Conservation (phyloP, 1,284 basidiomycete genomes). For the Moniliella sp. region DNA sequence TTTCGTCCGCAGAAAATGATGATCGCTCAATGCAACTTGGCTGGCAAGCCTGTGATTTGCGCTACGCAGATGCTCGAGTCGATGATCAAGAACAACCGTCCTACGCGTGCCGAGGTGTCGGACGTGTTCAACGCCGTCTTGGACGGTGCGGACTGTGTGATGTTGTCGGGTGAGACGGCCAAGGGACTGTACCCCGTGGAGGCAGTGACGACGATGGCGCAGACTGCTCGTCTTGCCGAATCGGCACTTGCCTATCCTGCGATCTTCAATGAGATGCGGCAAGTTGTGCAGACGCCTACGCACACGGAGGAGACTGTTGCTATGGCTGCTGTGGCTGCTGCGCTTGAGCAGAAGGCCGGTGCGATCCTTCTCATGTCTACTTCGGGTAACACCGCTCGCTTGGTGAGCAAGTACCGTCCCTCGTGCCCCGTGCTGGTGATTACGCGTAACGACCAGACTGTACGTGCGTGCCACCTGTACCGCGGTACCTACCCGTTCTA, state of each 20-base stretch:
- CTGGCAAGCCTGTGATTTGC: slow-evolving; percentile 69
- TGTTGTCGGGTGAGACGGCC: slow-evolving; percentile 33
- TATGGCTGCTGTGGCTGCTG: slow-evolving; percentile 28
- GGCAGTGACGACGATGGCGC: slow-evolving; percentile 37
- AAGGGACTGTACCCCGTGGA: slow-evolving; percentile 32
- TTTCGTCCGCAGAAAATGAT: slow-evolving; percentile 35
- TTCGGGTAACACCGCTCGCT: slow-evolving; percentile 69
- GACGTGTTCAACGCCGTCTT: slow-evolving; percentile 34
- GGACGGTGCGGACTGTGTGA: slow-evolving; percentile 33
- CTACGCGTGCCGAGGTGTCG: slow-evolving; percentile 32
- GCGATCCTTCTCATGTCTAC: slow-evolving; percentile 82
- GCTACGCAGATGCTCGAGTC: slow-evolving; percentile 99
- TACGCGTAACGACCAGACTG: slow-evolving; percentile 81
- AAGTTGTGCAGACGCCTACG: slow-evolving; percentile 23
- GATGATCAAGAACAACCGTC: slow-evolving; percentile 34
- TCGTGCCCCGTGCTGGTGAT: slow-evolving; percentile 65
- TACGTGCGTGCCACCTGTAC: slow-evolving; percentile 86
- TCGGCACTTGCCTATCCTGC: slow-evolving; percentile 29
- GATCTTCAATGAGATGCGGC: slow-evolving; percentile 39
- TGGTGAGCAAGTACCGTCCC: slow-evolving; percentile 91
- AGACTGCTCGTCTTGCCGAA: slow-evolving; percentile 32
- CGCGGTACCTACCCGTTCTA: slow-evolving; percentile 91
- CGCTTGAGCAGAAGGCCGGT: slow-evolving; percentile 30
- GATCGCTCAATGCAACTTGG: slow-evolving; percentile 34
- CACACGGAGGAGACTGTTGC: slow-evolving; percentile 31